These are phyloP conservation scores for Cordyceps fumosorosea DNA, from an alignment of 2,329 filamentous ascomycete genomes.

Conservation along the genomic window DNA sequence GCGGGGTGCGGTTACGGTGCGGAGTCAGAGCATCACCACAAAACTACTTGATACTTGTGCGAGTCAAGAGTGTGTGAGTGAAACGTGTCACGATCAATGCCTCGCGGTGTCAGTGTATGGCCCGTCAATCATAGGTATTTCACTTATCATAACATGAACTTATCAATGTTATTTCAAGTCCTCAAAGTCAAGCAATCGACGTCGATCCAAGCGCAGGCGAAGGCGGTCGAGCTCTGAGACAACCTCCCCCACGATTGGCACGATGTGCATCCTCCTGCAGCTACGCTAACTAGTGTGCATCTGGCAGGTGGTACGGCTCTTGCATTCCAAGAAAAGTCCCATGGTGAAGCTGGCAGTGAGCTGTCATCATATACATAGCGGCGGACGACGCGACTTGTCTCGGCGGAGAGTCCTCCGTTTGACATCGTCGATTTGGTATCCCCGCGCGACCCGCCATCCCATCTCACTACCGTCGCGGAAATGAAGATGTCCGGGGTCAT, in stretches of 20 bases:
- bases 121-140: neutral
- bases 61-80: neutral
- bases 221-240: neutral
- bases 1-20: neutral
- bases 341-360: neutral
- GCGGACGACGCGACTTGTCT: neutral
- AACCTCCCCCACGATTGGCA: neutral
- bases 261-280: slow-evolving; percentile 2
- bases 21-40: neutral
- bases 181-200: neutral
- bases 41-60: neutral
- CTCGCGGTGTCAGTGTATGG: neutral
- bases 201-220: neutral
- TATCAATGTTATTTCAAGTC: neutral
- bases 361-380: neutral
- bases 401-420: neutral
- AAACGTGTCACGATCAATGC: neutral
- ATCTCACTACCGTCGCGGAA: neutral
- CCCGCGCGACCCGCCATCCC: neutral
- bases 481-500: neutral
- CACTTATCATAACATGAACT: neutral
- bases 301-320: neutral
- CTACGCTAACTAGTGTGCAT: slow-evolving; percentile 11
- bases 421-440: neutral
- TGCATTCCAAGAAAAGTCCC: neutral